Evolutionary conservation across 306 rosid species (phyloP), one percentile per base, ranked within the genome.

Genomic region (Glycine soja): DNA sequence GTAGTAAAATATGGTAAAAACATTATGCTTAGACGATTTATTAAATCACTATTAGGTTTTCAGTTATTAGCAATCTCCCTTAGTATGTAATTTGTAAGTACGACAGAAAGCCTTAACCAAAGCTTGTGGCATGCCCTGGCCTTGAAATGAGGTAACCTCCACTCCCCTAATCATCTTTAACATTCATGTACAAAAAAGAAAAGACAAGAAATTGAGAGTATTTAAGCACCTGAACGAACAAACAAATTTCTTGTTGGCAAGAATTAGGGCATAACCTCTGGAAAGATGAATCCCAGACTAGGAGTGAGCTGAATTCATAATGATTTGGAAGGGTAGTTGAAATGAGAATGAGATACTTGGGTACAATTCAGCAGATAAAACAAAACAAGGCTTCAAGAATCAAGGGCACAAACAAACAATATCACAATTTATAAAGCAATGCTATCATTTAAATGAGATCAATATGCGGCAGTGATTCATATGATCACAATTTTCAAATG

Each of bases 131-230:
- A 36, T 34, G 11, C 47, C 11, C 47, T 12, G 14, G 47, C 5
- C 19, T 63, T 1, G 7, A 62, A 36, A 64, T 13, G 43, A 63
- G 45, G 43, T 63, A 63, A 19, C 4, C 40, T 59, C 40, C 14
- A 59, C n/a, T 9, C 13, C 45, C 16, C 68, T 62, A 30, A 63
- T 12, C 70, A 64, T 64, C 5, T 64, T 64, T 64, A 45, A 64
- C 48, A 34, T 12, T 34, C 2, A 36, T 36, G 2, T 36, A 36
- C 40, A 36, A 36, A 36, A 36, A 36, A 36, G 40, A 36, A 36
- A 36, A 36, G 40, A 36, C 40, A 36, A 36, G 40, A 36, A 36
- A 36, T 4, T 36, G 40, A 36, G 5, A 36, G 40, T 36, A 36
- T 36, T 36, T 36, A 36, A 36, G 40, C 40, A 36, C 3, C 40